Percentiles rank a stretch among this genome's conserved stretches.
phyloP scores from a whole-genome alignment of 179 eudicot genomes.

The Carnegiea gigantea region DNA sequence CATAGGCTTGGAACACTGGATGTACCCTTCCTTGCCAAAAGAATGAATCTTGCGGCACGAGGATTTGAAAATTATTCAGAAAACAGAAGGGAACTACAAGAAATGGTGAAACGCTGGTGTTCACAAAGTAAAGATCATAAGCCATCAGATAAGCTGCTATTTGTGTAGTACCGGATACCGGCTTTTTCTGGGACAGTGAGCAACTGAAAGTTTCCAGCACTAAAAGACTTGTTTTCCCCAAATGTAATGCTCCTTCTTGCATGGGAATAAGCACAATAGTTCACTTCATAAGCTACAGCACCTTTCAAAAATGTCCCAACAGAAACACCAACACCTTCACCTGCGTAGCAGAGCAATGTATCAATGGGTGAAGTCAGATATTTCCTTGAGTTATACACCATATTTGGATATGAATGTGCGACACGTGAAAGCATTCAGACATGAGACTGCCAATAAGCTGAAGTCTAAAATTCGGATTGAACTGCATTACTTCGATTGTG shows the following conservation, averaged over 20 bases:
- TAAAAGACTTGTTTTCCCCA: constrained; percentile 21
- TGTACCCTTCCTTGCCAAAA: background rate
- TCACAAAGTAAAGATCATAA: constrained; percentile 16
- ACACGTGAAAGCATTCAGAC: too few relatives aligned
- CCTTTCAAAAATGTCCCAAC: constrained; percentile 32
- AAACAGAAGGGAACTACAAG: background rate
- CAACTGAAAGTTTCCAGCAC: constrained; percentile 35
- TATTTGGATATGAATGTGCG: too few relatives aligned
- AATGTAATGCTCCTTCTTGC: constrained; percentile 30
- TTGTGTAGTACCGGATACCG: constrained; percentile 24
- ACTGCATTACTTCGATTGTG: too few relatives aligned
- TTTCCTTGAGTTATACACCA: background rate
- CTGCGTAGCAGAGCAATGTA: constrained; percentile 21
- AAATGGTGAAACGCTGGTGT: background rate
- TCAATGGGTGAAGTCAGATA: background rate
- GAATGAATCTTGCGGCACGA: constrained; percentile 18
- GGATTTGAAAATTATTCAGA: constrained; percentile 27
- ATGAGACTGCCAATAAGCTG: too few relatives aligned
- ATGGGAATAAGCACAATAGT: constrained; percentile 44
- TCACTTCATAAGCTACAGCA: constrained; percentile 35
- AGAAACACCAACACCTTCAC: constrained; percentile 43
- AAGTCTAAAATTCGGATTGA: too few relatives aligned
- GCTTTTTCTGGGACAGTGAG: constrained; percentile 25
- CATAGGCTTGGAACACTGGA: background rate
- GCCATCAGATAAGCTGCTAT: constrained; percentile 27